Percentiles rank a stretch among this genome's conserved stretches.
Conservation (phyloP, 164 flowering plant genomes). For the Amborella trichopoda region DNA sequence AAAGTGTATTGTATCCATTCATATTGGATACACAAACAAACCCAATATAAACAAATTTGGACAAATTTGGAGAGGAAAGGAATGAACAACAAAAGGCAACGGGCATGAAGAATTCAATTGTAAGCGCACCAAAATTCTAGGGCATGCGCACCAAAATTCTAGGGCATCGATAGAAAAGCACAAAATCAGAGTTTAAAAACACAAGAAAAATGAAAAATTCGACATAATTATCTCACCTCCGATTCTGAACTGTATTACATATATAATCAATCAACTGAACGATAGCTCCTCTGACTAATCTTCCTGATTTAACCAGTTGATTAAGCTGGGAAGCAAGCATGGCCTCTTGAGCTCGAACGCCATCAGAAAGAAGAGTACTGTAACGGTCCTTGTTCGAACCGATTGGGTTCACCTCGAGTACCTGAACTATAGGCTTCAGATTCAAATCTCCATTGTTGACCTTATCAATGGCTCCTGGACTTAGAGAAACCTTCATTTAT, state of each 20-base stretch:
- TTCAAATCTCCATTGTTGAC: constrained; percentile 67
- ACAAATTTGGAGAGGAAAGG: too few relatives aligned
- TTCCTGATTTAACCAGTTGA: constrained; percentile 45
- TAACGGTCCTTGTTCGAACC: constrained; percentile 31
- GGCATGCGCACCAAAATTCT: too few relatives aligned
- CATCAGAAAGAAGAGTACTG: constrained; percentile 65
- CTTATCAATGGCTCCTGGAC: constrained; percentile 61
- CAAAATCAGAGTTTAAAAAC: not conserved
- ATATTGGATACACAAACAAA: too few relatives aligned
- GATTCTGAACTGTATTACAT: constrained; percentile 60
- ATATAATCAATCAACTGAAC: constrained; percentile 85
- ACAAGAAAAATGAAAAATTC: not conserved
- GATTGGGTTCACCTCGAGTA: constrained; percentile 54
- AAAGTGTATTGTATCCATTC: too few relatives aligned
- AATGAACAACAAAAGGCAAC: too few relatives aligned
- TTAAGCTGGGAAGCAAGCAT: constrained; percentile 92
- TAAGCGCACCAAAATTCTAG: too few relatives aligned
- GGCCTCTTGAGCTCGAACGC: constrained; percentile 56
- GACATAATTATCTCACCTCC: too few relatives aligned
- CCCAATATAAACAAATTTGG: too few relatives aligned
- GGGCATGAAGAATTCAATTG: too few relatives aligned
- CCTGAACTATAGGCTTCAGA: constrained; percentile 81
- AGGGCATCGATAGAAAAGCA: too few relatives aligned
- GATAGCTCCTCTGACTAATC: constrained; percentile 59
- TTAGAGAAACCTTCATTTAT: too few relatives aligned